These are phyloP conservation scores for Creolimax fragrantissima DNA, from an alignment of 78 protist species.

Conservation along the genomic window DNA sequence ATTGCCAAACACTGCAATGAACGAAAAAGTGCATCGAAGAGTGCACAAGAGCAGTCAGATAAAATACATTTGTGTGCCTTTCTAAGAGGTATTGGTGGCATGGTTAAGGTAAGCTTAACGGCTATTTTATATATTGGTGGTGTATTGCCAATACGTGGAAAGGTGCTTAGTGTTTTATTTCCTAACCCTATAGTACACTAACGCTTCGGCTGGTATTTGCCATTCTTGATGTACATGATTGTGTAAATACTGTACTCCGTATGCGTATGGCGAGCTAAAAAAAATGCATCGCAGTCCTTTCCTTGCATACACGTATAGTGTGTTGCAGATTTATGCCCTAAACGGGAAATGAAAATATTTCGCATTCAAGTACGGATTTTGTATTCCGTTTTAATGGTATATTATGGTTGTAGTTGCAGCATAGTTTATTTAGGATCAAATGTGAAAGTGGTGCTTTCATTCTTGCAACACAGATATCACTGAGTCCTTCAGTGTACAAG, in stretches of 20 bases:
- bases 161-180: not conserved
- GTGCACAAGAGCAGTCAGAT: conserved; percentile 55
- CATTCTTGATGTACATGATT: not conserved
- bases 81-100: not conserved
- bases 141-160: not conserved
- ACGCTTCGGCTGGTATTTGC: not conserved
- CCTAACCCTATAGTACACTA: not conserved
- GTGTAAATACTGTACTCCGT: not conserved
- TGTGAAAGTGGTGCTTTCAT: too few relatives aligned
- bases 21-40: conserved; percentile 35
- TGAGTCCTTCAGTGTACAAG: too few relatives aligned
- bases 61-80: conserved; percentile 35
- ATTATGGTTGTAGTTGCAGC: too few relatives aligned
- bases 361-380: too few relatives aligned
- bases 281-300: not conserved
- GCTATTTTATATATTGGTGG: not conserved
- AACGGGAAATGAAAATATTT: too few relatives aligned
- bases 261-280: not conserved
- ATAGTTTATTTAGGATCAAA: too few relatives aligned
- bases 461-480: too few relatives aligned
- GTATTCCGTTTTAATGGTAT: too few relatives aligned
- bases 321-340: too few relatives aligned
- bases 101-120: not conserved
- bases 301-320: too few relatives aligned
- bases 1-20: conserved; percentile 53